A percentile compares a stretch with the other conserved stretches of the same genome.
phyloP scores from a whole-genome alignment of 164 flowering plant species.

The Brasenia schreberi region DNA sequence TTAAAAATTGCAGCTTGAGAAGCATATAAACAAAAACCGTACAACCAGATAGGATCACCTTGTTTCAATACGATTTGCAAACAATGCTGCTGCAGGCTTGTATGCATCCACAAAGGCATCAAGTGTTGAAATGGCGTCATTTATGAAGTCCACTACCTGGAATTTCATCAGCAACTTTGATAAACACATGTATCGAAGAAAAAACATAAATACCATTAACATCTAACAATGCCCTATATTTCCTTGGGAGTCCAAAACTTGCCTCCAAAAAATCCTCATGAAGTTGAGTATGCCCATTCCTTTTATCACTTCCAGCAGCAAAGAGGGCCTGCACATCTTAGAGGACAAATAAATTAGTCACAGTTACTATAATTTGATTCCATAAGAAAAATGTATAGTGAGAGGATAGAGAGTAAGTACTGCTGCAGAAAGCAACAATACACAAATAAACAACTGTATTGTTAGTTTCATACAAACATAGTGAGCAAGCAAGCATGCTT shows the following conservation, averaged over 20 bases:
- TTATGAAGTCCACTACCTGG: slow-evolving; percentile 92
- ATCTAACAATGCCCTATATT: background rate
- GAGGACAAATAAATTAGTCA: background rate
- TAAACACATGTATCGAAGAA: background rate
- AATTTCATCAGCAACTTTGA: slow-evolving; percentile 3
- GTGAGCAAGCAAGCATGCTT: no score
- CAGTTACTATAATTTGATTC: background rate
- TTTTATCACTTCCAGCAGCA: slow-evolving; percentile 37
- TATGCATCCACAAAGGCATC: slow-evolving; percentile 66
- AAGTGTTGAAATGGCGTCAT: slow-evolving; percentile 77
- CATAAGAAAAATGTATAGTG: no score
- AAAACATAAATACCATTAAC: background rate
- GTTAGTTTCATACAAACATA: no score
- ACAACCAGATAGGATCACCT: slow-evolving; percentile 27
- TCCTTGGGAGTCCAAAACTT: slow-evolving; percentile 6
- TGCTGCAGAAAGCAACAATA: no score
- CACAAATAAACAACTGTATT: no score
- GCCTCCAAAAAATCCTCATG: slow-evolving; percentile 69
- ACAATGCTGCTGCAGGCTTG: slow-evolving; percentile 66
- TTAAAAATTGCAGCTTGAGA: no score
- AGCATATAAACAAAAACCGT: no score
- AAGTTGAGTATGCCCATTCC: slow-evolving; percentile 30
- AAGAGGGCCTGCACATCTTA: slow-evolving; percentile 33
- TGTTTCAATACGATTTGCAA: slow-evolving; percentile 49
- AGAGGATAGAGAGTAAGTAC: no score